Evolutionary conservation across 768 basidiomycete genomes (phyloP).

Genomic region (Infundibulicybe gibba): DNA sequence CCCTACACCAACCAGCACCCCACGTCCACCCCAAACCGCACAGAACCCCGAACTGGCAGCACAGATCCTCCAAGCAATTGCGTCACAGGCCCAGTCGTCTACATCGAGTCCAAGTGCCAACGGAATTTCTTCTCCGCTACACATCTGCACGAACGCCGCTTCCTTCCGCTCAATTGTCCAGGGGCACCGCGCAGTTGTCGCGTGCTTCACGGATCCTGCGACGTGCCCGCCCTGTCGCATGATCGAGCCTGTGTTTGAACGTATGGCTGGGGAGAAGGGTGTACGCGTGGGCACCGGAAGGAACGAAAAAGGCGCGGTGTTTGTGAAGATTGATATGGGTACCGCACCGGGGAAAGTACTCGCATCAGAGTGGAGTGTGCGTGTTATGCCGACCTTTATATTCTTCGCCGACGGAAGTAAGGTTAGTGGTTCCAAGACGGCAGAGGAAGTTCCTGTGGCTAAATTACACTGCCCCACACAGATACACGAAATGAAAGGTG

Average conservation of each 20-base stretch:
- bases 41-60: constrained; percentile 49
- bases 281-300: constrained; percentile 6
- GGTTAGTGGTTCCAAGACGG: constrained; percentile 32
- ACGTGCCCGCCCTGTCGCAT: constrained; percentile 77
- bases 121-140: constrained; percentile 53
- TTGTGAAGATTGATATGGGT: constrained; percentile 81
- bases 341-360: constrained; percentile 61
- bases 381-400: constrained; percentile 84
- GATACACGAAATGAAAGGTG: constrained; percentile 72
- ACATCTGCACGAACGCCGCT: constrained; percentile 69
- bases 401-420: constrained; percentile 80
- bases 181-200: constrained; percentile 59
- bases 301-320: constrained; percentile 50
- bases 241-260: constrained; percentile 83
- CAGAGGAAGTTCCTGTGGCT: neutral
- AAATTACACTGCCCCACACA: constrained; percentile 19
- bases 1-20: constrained; percentile 23
- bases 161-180: constrained; percentile 66
- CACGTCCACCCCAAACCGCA: constrained; percentile 19
- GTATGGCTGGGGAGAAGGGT: constrained; percentile 64
- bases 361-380: constrained; percentile 59
- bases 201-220: constrained; percentile 79
- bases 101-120: constrained; percentile 18
- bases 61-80: constrained; percentile 54
- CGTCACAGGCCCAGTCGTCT: constrained; percentile 39